A percentile compares a stretch with the other conserved stretches of the same genome.
Conservation (phyloP, 108 stramenopile genomes). For the Stephanodiscus minutulus region DNA sequence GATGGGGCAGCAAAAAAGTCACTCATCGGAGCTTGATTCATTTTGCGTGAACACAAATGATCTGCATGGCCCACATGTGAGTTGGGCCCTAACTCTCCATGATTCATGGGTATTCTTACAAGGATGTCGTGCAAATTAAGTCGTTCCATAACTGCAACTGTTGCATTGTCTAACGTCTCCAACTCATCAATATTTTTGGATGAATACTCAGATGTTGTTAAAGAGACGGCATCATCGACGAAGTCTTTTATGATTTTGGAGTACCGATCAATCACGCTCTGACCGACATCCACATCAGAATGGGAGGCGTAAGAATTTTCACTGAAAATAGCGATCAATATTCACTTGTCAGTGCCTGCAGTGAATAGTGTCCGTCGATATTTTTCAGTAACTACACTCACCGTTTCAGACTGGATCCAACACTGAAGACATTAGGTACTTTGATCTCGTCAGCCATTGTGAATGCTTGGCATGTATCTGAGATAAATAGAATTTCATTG, state of each 20-base stretch:
- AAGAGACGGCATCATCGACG: conserved; percentile 38
- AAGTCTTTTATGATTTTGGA: conserved; percentile 47
- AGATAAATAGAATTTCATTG: conserved; percentile 75
- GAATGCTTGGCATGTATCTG: conserved; percentile 96
- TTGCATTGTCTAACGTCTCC: conserved; percentile 23
- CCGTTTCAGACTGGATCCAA: conserved; percentile 70
- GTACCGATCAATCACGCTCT: conserved; percentile 52
- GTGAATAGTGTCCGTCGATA: not conserved
- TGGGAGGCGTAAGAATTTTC: conserved; percentile 75
- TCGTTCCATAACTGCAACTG: conserved; percentile 47
- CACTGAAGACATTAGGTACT: conserved; percentile 63
- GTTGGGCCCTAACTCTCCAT: conserved; percentile 37
- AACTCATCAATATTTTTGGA: not conserved
- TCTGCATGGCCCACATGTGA: conserved; percentile 42
- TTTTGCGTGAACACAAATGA: conserved; percentile 26
- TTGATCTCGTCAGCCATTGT: conserved; percentile 71
- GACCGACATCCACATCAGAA: conserved; percentile 51
- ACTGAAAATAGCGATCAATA: not conserved
- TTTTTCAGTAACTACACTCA: not conserved
- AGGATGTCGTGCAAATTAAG: conserved; percentile 38
- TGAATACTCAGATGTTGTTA: conserved; percentile 16
- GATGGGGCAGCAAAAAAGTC: conserved; percentile 62
- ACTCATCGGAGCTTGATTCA: conserved; percentile 48
- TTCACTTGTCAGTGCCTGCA: conserved; percentile 15
- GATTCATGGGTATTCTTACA: conserved; percentile 39